Conservation (phyloP, 2,329 filamentous ascomycete genomes). For the Leptographium procerum region DNA sequence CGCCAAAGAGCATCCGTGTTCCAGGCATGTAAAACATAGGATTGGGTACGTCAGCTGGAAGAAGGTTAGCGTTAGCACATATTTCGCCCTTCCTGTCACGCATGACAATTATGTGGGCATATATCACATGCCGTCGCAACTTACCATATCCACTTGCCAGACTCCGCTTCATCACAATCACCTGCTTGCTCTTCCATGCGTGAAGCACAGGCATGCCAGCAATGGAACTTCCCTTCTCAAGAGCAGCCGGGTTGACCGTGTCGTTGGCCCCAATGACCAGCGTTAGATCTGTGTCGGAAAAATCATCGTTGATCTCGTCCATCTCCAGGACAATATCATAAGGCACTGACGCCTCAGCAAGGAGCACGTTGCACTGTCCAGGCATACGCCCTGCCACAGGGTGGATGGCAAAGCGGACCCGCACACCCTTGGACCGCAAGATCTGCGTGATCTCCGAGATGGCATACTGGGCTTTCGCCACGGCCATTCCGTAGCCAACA, state of each 20-base stretch:
- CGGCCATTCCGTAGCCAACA: slow-evolving; percentile 89
- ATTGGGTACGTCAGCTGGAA: slow-evolving; percentile 71
- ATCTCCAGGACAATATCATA: slow-evolving; percentile 91
- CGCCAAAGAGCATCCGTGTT: slow-evolving; percentile 85
- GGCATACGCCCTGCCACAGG: slow-evolving; percentile 88
- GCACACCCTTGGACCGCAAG: slow-evolving; percentile 64
- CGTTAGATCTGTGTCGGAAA: slow-evolving; percentile 71
- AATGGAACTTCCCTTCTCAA: slow-evolving; percentile 74
- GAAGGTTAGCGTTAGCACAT: neutral
- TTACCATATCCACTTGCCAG: slow-evolving; percentile 78
- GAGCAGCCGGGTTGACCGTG: slow-evolving; percentile 80
- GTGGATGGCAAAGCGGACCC: slow-evolving; percentile 81
- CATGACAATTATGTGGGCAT: neutral
- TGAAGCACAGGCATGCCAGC: slow-evolving; percentile 89
- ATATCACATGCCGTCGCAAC: slow-evolving; percentile 17
- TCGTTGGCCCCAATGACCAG: slow-evolving; percentile 89
- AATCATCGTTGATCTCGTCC: slow-evolving; percentile 95
- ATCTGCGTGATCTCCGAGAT: slow-evolving; percentile 70
- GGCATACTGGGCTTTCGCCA: slow-evolving; percentile 86
- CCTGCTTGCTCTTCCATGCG: slow-evolving; percentile 88
- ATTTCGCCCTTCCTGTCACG: neutral
- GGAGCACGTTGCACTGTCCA: slow-evolving; percentile 81
- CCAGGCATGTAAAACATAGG: slow-evolving; percentile 90
- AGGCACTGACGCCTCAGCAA: slow-evolving; percentile 77
- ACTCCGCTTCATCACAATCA: slow-evolving; percentile 86